These are phyloP conservation scores for Fusarium sp. DNA, from an alignment of 2,329 filamentous ascomycete species.

Conservation along the genomic window DNA sequence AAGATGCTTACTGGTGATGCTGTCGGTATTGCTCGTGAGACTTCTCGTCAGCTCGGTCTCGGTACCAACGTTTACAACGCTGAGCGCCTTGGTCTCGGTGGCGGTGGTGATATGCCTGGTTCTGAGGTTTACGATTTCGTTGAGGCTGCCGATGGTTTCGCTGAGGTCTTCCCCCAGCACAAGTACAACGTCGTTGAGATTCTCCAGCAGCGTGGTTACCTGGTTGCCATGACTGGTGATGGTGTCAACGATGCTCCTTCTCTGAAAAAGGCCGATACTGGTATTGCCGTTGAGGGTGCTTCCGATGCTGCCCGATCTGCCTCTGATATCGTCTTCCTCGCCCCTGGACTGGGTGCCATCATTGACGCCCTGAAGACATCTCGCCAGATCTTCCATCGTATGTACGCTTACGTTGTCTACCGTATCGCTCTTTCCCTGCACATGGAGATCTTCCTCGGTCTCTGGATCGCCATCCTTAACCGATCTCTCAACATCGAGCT, in stretches of 20 bases:
- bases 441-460: constrained; percentile 88
- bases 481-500: constrained; percentile 84
- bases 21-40: constrained; percentile 92
- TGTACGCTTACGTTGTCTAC: constrained; percentile 97
- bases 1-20: constrained; percentile 98
- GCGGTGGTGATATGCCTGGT: constrained; percentile 91
- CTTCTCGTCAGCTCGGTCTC: constrained; percentile 88
- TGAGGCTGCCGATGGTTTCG: constrained; percentile 93
- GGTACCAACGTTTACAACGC: constrained; percentile 95
- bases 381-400: constrained; percentile 94
- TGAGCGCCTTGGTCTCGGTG: constrained; percentile 89
- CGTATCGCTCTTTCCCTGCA: constrained; percentile 93
- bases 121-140: constrained; percentile 96
- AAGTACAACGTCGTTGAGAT: constrained; percentile 83
- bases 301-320: constrained; percentile 91
- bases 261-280: constrained; percentile 94
- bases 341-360: constrained; percentile 89
- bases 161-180: constrained; percentile 94
- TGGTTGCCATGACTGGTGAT: constrained; percentile 96
- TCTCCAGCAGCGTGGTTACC: constrained; percentile 90
- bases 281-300: constrained; percentile 93
- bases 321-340: constrained; percentile 93
- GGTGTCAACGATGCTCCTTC: constrained; percentile 95
- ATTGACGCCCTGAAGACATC: constrained; percentile 94
- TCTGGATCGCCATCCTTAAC: constrained; percentile 92